Conservation (phyloP, 345 rosid genomes). For the Salix exigua region DNA sequence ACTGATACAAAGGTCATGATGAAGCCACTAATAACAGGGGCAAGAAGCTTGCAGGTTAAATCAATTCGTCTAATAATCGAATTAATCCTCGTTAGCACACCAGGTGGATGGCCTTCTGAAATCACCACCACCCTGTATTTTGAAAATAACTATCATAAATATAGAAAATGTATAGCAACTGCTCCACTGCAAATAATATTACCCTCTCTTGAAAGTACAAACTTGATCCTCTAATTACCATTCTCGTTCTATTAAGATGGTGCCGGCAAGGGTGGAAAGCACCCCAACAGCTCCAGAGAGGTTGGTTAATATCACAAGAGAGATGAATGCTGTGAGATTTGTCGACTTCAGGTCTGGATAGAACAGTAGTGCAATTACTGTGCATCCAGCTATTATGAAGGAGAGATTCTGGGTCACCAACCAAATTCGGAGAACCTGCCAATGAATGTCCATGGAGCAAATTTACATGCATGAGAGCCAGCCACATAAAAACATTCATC, state of each 20-base stretch:
- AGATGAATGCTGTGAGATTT: constrained; percentile 39
- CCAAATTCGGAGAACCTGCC: constrained; percentile 75
- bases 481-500: neutral
- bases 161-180: neutral
- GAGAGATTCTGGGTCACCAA: constrained; percentile 68
- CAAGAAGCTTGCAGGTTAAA: constrained; percentile 67
- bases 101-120: constrained; percentile 58
- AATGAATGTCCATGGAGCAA: neutral
- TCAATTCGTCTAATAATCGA: constrained; percentile 74
- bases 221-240: constrained; percentile 40
- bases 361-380: constrained; percentile 52
- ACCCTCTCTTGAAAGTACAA: too few relatives aligned
- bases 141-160: neutral
- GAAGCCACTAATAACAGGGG: constrained; percentile 73
- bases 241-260: constrained; percentile 83
- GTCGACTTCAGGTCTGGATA: constrained; percentile 42
- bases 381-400: constrained; percentile 62
- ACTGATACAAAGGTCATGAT: constrained; percentile 75
- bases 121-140: constrained; percentile 75
- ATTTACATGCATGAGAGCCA: neutral
- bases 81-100: constrained; percentile 57
- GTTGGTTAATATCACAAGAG: constrained; percentile 47
- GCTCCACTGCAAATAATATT: too few relatives aligned
- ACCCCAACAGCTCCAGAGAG: constrained; percentile 73
- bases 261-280: constrained; percentile 86